Percentiles rank a stretch among this genome's conserved stretches.
Conservation (phyloP, 306 rosid species). For the Gleditsia sinensis region DNA sequence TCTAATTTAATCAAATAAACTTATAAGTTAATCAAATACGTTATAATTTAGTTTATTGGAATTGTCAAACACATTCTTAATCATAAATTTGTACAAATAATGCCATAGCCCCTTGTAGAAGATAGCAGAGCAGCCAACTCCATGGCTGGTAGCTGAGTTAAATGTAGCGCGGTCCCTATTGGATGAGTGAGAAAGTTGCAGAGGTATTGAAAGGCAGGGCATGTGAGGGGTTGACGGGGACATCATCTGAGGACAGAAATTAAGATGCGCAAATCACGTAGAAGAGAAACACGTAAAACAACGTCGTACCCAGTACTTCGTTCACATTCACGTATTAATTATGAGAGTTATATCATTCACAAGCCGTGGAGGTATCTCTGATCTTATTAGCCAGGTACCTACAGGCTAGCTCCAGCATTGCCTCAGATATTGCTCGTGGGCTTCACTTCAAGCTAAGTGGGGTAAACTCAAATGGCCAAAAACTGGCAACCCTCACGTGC, state of each 20-base stretch:
- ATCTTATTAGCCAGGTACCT: not conserved
- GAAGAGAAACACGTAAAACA: not conserved
- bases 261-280: conserved; percentile 5
- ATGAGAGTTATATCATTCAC: not conserved
- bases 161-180: conserved; percentile 35
- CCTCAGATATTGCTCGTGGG: conserved; percentile 15
- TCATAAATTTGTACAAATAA: too few relatives aligned
- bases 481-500: conserved; percentile 41
- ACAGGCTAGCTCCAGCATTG: too few relatives aligned
- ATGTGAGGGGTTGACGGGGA: conserved; percentile 49
- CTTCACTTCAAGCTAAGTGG: conserved; percentile 35
- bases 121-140: not conserved
- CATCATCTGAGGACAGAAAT: conserved; percentile 2
- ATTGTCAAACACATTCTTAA: too few relatives aligned
- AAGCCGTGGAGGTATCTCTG: not conserved
- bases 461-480: conserved; percentile 8
- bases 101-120: too few relatives aligned
- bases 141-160: not conserved
- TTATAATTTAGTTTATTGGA: too few relatives aligned
- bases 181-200: conserved; percentile 27
- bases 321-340: not conserved
- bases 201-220: conserved; percentile 42
- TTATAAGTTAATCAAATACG: too few relatives aligned
- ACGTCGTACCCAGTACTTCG: conserved; percentile 4
- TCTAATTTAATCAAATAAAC: too few relatives aligned